Conservation (phyloP, 352 stramenopile genomes). For the Globisporangium camurandrum region DNA sequence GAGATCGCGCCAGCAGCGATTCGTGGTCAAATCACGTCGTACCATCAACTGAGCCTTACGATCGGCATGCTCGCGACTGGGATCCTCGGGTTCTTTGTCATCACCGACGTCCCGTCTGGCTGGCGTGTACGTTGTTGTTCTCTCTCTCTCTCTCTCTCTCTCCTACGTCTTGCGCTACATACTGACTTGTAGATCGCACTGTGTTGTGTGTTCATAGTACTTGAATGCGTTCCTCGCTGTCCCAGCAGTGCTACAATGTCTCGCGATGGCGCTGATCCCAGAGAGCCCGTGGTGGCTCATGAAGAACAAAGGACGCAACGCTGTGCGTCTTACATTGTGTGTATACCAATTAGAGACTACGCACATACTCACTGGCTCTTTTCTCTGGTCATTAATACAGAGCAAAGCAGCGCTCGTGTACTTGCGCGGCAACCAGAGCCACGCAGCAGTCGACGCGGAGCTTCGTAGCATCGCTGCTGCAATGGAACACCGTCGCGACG, state of each 20-base stretch:
- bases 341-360: neutral
- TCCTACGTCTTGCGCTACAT: neutral
- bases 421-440: slow-evolving; percentile 24
- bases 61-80: slow-evolving; percentile 80
- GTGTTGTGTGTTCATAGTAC: slow-evolving; percentile 30
- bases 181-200: neutral
- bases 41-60: slow-evolving; percentile 85
- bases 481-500: slow-evolving; percentile 47
- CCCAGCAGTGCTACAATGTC: slow-evolving; percentile 51
- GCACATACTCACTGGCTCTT: neutral
- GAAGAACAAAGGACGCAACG: slow-evolving; percentile 48
- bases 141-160: neutral
- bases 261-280: slow-evolving; percentile 51
- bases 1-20: slow-evolving; percentile 64
- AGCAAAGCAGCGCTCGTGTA: slow-evolving; percentile 27
- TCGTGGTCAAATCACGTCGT: slow-evolving; percentile 73
- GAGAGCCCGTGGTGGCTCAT: slow-evolving; percentile 89
- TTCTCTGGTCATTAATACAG: slow-evolving; percentile 2
- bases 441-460: slow-evolving; percentile 46
- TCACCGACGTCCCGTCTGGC: slow-evolving; percentile 69
- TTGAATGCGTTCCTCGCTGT: slow-evolving; percentile 67
- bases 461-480: slow-evolving; percentile 48
- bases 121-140: slow-evolving; percentile 38
- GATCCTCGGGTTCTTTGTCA: slow-evolving; percentile 69
- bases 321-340: slow-evolving; percentile 11